Conservation (phyloP, 345 rosid genomes). For the Salix viminalis region DNA sequence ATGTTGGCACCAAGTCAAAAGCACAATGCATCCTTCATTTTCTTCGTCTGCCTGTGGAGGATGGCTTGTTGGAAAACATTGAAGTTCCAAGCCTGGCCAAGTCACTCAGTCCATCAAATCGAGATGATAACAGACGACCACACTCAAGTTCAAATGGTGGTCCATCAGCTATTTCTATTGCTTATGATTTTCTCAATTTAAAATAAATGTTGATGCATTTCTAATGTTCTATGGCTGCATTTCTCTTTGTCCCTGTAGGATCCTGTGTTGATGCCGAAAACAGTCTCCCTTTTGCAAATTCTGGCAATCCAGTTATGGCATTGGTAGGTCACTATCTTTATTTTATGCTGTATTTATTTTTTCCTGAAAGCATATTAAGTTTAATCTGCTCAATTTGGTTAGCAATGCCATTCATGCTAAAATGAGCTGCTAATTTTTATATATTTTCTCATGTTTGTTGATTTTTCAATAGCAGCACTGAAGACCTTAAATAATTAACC, state of each 20-base stretch:
- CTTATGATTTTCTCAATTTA: conserved; percentile 2
- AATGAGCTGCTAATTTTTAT: neutral
- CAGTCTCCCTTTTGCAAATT: conserved; percentile 79
- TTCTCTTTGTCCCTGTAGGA: conserved; percentile 32
- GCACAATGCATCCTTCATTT: conserved; percentile 95
- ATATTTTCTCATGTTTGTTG: neutral
- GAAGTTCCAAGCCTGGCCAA: conserved; percentile 59
- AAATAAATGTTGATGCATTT: conserved; percentile 4
- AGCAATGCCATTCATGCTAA: neutral
- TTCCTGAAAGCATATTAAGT: neutral
- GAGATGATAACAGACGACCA: conserved; percentile 43
- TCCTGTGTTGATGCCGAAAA: conserved; percentile 52
- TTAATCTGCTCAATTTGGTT: neutral
- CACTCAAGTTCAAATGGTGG: conserved; percentile 52
- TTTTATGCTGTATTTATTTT: neutral
- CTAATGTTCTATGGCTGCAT: conserved; percentile 1
- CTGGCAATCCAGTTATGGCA: conserved; percentile 91
- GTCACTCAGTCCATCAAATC: conserved; percentile 39
- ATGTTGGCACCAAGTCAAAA: conserved; percentile 91
- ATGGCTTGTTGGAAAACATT: conserved; percentile 75
- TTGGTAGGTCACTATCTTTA: conserved; percentile 51
- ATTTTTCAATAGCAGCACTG: neutral
- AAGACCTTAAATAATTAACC: neutral
- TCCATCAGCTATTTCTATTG: conserved; percentile 39
- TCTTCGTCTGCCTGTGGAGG: conserved; percentile 81